A percentile compares a stretch with the other conserved stretches of the same genome.
Conservation (phyloP, 208 protist species). For the Acanthamoeba rhysodes region DNA sequence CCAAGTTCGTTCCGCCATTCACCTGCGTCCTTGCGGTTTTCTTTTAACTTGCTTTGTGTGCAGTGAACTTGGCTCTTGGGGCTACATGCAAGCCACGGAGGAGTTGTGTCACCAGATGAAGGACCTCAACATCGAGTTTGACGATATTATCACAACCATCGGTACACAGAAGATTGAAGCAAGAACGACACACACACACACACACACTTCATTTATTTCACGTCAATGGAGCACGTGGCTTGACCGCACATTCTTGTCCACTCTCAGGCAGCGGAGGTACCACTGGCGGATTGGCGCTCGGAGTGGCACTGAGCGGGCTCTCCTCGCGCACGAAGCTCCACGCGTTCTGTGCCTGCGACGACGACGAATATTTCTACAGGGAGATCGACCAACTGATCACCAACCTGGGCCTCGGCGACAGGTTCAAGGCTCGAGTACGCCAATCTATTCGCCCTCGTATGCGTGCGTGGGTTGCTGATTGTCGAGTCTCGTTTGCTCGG, state of each 20-base stretch:
- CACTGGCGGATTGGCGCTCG: constrained; percentile 78
- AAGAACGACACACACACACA: not conserved
- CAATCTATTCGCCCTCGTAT: not conserved
- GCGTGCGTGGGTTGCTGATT: not conserved
- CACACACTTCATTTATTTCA: not conserved
- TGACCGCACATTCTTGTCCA: not conserved
- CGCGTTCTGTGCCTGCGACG: constrained; percentile 69
- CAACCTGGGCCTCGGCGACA: not conserved
- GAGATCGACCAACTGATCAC: constrained; percentile 53
- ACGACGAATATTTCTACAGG: constrained; percentile 70
- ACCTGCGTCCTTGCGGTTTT: not conserved
- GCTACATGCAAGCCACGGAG: constrained; percentile 76
- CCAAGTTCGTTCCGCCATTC: constrained; percentile 21
- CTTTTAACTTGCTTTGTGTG: not conserved
- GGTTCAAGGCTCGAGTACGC: constrained; percentile 1
- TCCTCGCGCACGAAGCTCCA: not conserved
- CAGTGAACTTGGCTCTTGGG: constrained; percentile 80
- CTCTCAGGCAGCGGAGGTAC: constrained; percentile 79
- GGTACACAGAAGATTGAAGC: not conserved
- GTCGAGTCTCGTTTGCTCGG: not conserved
- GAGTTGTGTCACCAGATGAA: constrained; percentile 79
- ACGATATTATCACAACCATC: not conserved
- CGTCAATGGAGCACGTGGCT: not conserved
- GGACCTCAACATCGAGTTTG: constrained; percentile 33
- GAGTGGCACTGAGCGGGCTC: constrained; percentile 54